Base-by-base conservation (phyloP, 768 basidiomycete genomes). In the Leccinum barrowsii region DNA sequence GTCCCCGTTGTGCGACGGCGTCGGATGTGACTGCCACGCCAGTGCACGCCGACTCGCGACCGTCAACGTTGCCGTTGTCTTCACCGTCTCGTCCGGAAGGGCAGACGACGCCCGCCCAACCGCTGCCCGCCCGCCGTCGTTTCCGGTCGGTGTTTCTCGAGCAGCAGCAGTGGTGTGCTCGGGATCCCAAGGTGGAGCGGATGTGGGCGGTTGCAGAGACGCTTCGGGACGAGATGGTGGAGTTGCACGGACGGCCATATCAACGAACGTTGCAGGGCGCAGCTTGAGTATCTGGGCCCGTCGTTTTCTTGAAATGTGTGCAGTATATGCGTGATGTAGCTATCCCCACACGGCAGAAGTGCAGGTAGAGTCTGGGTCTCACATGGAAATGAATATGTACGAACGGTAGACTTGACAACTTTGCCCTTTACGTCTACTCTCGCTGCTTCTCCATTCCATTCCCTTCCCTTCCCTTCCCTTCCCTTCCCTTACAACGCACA, bases 101-200 rank as follows among this genome's bases (percentile, higher is more conserved):
- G 13, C 52, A 63, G 22, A 3, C n/a, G 0, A 55, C 58, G 1
- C 67, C 61, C 21, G 49, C 55, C 11, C 67, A 57, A 6, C 62
- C 42, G 5, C 35, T 7, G 15, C 22, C 21, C 22, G 57, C 64
- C 17, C 69, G 68, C 10, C 49, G 28, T 50, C 49, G 28, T 28
- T 28, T 50, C 49, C 28, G 28, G 7, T 7, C 24, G 5, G n/a
- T 82, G 15, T 83, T 82, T 67, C 69, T 76, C 2, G 81, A 81
- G 61, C 76, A 78, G 19, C 64, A 74, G 51, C 80, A 82, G 51
- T 83, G 82, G 19, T 46, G 52, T 10, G 53, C 48, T 11, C 40
- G 8, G 8, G 40, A 40, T 5, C 47, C 47, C 35, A 74, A 68
- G 52, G 64, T 64, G n/a, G 65, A 65, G 34, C 59, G 50, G n/a